Evolutionary conservation across 495 filamentous ascomycete genomes (phyloP), one percentile per base, ranked within the genome.

Genomic region (Aspergillus avenaceus): DNA sequence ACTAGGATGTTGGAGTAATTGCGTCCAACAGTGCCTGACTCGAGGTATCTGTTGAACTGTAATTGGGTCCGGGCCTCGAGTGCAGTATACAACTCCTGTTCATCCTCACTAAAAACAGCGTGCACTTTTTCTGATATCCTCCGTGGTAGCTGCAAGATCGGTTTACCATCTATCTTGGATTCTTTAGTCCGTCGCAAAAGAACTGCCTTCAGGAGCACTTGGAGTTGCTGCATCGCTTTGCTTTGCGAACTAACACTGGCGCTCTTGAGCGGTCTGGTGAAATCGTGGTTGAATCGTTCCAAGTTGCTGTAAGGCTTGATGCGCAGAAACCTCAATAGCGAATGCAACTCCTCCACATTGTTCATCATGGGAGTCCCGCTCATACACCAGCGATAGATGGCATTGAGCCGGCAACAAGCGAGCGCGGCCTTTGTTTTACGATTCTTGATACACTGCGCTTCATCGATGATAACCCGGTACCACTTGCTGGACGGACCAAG

Each of bases 351-450:
- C 25, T 78, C 75, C 2, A 92, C 81, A 12, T 75, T 82, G 58
- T 98, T 97, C 85, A 93, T 91, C 84, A 96, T 95, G 0, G 93
- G 93, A 0, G 90, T 97, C 6, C 93, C 93, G 9, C 88, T 95
- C 66, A 98, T 82, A 59, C 89, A 95, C 68, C 90, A 86, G 14
- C 93, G 74, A 56, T 87, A 82, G 24, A 70, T 79, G 13, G 88
- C 69, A 40, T 81, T 66, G 7, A 97, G 74, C 6, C 69, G 57
- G 57, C 69, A 80, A 22, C 80, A 83, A 6, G 81, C 92, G 45
- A 72, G 69, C 0, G 87, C 80, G 12, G 77, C 68, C 50, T 86
- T 82, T 1, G 91, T 87, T 22, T 68, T 74, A 50, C 80, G 84
- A 57, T 96, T 96, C 70, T 96, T 97, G 75, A 97, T 91, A 59